These are phyloP conservation scores for Cercospora sp. DNA, from an alignment of 2,329 filamentous ascomycete genomes.

Conservation along the genomic window DNA sequence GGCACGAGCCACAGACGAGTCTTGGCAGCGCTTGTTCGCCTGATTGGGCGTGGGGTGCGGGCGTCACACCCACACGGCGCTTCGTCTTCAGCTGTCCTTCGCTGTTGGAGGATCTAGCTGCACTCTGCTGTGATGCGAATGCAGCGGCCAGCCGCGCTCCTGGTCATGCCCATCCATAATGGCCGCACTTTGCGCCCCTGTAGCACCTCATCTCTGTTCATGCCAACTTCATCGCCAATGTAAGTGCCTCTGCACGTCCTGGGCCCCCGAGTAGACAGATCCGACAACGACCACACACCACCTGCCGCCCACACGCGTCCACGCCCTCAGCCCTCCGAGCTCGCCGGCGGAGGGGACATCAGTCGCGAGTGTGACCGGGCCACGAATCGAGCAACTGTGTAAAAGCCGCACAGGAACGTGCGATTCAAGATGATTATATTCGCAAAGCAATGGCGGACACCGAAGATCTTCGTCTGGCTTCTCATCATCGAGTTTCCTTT, in stretches of 20 bases:
- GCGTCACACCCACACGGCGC: slow-evolving; percentile 12
- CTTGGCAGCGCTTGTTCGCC: neutral
- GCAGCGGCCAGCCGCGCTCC: slow-evolving; percentile 16
- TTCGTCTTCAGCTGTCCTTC: slow-evolving; percentile 19
- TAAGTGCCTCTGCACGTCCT: slow-evolving; percentile 5
- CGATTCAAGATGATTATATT: slow-evolving; percentile 17
- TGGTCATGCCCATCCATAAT: slow-evolving; percentile 4
- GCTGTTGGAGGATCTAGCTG: slow-evolving; percentile 17
- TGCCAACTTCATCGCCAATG: neutral
- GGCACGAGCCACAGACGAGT: neutral
- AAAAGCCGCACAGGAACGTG: neutral
- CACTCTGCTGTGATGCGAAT: slow-evolving; percentile 13
- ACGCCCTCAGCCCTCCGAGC: neutral
- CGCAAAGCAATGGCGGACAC: slow-evolving; percentile 56
- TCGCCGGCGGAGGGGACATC: neutral
- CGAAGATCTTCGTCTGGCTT: slow-evolving; percentile 55
- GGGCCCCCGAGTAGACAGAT: neutral
- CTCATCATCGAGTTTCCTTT: slow-evolving; percentile 66
- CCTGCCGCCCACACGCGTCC: neutral
- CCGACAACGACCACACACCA: neutral
- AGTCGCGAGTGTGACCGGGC: neutral
- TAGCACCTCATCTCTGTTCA: neutral
- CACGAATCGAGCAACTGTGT: neutral
- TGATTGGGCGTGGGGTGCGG: neutral
- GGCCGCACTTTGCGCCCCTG: slow-evolving; percentile 1